A percentile compares a stretch with the other conserved stretches of the same genome.
Conservation (phyloP, 371 early-diverging fungal species). For the Mucor velutinosus region DNA sequence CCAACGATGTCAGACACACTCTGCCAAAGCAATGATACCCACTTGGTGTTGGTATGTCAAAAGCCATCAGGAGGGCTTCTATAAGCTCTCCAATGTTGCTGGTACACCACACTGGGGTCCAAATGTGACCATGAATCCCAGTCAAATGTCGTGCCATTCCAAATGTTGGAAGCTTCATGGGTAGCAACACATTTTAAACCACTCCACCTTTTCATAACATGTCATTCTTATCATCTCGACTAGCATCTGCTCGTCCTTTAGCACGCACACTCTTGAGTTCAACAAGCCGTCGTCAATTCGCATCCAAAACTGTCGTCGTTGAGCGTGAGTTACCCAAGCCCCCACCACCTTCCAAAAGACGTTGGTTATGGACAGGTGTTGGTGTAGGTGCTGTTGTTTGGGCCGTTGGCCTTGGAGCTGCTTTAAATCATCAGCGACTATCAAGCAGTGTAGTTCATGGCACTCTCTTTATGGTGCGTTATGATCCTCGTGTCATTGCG, state of each 20-base stretch:
- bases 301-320: slow-evolving; percentile 36
- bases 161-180: background rate
- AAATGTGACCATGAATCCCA: slow-evolving; percentile 3
- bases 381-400: slow-evolving; percentile 61
- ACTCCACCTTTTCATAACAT: background rate
- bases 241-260: slow-evolving; percentile 6
- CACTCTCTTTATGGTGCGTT: slow-evolving; percentile 66
- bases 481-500: slow-evolving; percentile 56
- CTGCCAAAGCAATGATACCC: too few species aligned
- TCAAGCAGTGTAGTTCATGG: slow-evolving; percentile 66
- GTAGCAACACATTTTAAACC: background rate
- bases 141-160: background rate
- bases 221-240: slow-evolving; percentile 8
- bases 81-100: too few species aligned
- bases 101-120: background rate
- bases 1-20: too few species aligned
- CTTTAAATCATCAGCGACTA: slow-evolving; percentile 68
- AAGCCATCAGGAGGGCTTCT: background rate
- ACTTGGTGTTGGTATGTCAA: too few species aligned
- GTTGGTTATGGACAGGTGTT: slow-evolving; percentile 49
- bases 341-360: slow-evolving; percentile 38
- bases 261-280: background rate
- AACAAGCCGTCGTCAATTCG: slow-evolving; percentile 6
- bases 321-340: slow-evolving; percentile 44
- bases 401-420: slow-evolving; percentile 58